Conservation (phyloP, 345 rosid species). For the Euclidium syriacum region DNA sequence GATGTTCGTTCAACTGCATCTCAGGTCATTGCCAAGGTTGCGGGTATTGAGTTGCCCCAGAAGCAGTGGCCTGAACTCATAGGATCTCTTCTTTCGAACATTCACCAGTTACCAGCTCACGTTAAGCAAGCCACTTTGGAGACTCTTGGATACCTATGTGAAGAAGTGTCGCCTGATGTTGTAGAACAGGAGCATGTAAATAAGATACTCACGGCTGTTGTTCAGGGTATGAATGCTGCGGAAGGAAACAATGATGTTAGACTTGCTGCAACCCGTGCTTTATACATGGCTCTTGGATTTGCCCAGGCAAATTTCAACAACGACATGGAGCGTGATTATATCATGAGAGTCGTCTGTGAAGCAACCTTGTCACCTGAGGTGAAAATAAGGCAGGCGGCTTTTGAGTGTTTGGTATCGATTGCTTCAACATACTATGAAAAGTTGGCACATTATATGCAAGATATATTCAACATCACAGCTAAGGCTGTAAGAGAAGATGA, state of each 20-base stretch:
- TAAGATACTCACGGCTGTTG: slow-evolving; percentile 67
- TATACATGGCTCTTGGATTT: slow-evolving; percentile 58
- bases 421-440: slow-evolving; percentile 58
- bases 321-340: slow-evolving; percentile 66
- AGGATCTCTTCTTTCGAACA: slow-evolving; percentile 54
- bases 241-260: slow-evolving; percentile 55
- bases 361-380: slow-evolving; percentile 50
- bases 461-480: slow-evolving; percentile 51
- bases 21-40: slow-evolving; percentile 68
- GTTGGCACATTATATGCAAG: slow-evolving; percentile 49
- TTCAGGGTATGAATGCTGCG: slow-evolving; percentile 58
- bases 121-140: slow-evolving; percentile 72
- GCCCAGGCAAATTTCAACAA: slow-evolving; percentile 66
- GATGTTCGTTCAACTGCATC: slow-evolving; percentile 70
- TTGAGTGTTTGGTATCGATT: slow-evolving; percentile 63
- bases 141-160: slow-evolving; percentile 74
- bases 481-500: slow-evolving; percentile 62
- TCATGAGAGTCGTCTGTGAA: slow-evolving; percentile 67
- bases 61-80: slow-evolving; percentile 78
- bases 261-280: slow-evolving; percentile 59
- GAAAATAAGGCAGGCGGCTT: slow-evolving; percentile 59
- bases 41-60: slow-evolving; percentile 74
- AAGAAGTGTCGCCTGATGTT: slow-evolving; percentile 68
- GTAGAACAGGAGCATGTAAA: slow-evolving; percentile 78
- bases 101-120: slow-evolving; percentile 60